Conservation (phyloP, 2,329 filamentous ascomycete genomes). For the Talaromyces atroroseus region DNA sequence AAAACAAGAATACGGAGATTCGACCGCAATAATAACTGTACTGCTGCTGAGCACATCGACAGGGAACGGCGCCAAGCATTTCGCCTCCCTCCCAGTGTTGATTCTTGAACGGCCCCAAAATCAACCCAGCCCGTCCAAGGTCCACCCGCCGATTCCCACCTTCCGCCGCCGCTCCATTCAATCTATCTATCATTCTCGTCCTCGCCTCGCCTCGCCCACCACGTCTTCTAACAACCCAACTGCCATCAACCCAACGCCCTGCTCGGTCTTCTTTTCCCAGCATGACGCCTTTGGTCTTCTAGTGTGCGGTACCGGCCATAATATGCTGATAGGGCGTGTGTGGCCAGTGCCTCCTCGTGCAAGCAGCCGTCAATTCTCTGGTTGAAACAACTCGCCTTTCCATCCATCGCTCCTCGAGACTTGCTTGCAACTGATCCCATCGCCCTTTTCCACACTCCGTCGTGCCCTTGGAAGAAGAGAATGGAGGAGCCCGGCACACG, state of each 20-base stretch:
- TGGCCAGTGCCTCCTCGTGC: slow-evolving; percentile 11
- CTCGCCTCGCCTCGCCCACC: not conserved
- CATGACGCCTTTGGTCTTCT: slow-evolving; percentile 6
- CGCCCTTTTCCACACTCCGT: not conserved
- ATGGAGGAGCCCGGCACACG: slow-evolving; percentile 13
- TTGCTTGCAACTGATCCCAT: not conserved
- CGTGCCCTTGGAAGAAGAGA: not conserved
- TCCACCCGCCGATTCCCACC: slow-evolving; percentile 5
- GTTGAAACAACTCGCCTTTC: not conserved
- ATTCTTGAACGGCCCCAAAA: not conserved
- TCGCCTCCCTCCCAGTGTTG: not conserved
- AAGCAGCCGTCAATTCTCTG: not conserved
- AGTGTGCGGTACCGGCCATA: slow-evolving; percentile 11
- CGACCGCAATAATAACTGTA: too few relatives aligned
- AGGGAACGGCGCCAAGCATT: not conserved
- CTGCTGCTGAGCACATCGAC: not conserved
- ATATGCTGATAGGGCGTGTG: slow-evolving; percentile 12
- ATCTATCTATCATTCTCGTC: not conserved
- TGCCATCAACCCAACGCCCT: not conserved
- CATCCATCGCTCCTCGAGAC: not conserved
- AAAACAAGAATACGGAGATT: too few relatives aligned
- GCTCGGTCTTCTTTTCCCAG: not conserved
- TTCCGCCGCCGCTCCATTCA: not conserved
- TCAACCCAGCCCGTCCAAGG: not conserved
- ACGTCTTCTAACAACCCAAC: not conserved